phyloP scores from a whole-genome alignment of 164 flowering plant species.

The Tinospora cordifolia region DNA sequence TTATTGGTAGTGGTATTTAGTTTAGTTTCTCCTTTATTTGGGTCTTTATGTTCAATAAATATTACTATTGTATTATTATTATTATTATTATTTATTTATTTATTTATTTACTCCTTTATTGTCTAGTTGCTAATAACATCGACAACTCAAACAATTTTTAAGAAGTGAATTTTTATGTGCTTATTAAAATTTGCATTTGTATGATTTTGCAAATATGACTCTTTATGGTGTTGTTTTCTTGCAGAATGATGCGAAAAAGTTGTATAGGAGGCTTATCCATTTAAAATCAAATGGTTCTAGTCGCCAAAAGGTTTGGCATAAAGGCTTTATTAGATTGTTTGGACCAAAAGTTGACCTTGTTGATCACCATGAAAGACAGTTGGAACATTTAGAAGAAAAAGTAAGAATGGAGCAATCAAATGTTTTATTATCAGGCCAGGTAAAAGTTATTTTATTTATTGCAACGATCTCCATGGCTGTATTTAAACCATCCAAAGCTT shows the following conservation, averaged over 20 bases:
- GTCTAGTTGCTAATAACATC: too few relatives aligned
- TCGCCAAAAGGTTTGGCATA: conserved; percentile 21
- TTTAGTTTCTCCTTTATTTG: too few relatives aligned
- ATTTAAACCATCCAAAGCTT: background rate
- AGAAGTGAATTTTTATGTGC: too few relatives aligned
- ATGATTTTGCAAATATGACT: too few relatives aligned
- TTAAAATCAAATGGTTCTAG: conserved; percentile 28
- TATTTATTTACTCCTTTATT: too few relatives aligned
- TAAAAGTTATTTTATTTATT: conserved; percentile 16
- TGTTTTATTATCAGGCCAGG: conserved; percentile 37
- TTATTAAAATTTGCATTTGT: too few relatives aligned
- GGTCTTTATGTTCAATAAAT: too few relatives aligned
- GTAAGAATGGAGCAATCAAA: conserved; percentile 47
- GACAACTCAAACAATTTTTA: too few relatives aligned
- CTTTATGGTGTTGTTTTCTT: background rate
- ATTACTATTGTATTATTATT: too few relatives aligned
- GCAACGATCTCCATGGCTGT: background rate
- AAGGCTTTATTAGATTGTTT: conserved; percentile 41
- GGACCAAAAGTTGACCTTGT: conserved; percentile 39
- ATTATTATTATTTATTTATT: too few relatives aligned
- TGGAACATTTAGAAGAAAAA: conserved; percentile 53
- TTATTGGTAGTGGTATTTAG: too few relatives aligned
- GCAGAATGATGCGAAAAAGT: conserved; percentile 43
- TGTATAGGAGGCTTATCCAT: conserved; percentile 35
- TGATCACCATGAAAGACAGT: conserved; percentile 44